Evolutionary conservation across 169 alveolate genomes (phyloP).

Genomic region (Pseudocohnilembus persalinus): DNA sequence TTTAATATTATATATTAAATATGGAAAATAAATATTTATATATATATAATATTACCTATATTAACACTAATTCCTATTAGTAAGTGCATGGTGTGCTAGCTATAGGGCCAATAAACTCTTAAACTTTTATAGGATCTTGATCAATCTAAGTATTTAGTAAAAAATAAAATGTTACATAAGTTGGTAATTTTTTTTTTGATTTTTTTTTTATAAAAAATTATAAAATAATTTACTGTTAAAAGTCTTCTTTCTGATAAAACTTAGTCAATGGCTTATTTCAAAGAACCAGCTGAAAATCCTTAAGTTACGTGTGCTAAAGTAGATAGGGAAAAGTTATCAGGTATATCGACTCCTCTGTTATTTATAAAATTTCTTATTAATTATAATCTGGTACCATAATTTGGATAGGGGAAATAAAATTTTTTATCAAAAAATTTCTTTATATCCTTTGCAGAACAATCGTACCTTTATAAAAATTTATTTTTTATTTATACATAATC

Average conservation of each 20-base stretch:
- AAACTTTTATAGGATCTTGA: constrained; percentile 2
- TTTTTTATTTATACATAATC: no score
- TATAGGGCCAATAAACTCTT: constrained; percentile 15
- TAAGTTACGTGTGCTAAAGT: constrained; percentile 79
- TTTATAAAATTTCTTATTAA: constrained; percentile 75
- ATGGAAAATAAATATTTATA: no score
- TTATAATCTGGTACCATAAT: constrained; percentile 79
- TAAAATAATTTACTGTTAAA: constrained; percentile 1
- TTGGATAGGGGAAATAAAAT: constrained; percentile 85
- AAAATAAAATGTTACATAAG: no score
- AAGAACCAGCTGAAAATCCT: constrained; percentile 82
- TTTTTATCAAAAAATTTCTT: constrained; percentile 83
- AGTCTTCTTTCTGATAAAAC: constrained; percentile 67
- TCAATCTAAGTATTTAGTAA: background rate
- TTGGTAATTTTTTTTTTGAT: no score
- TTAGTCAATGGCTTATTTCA: constrained; percentile 57
- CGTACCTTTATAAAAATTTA: constrained; percentile 30
- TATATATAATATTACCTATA: background rate
- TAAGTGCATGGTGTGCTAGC: constrained; percentile 9
- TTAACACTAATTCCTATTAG: constrained; percentile 4
- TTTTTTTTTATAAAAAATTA: background rate
- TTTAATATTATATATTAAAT: no score
- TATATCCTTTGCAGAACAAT: constrained; percentile 76
- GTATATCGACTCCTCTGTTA: constrained; percentile 57
- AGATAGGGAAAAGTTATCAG: constrained; percentile 67